Percentiles rank a stretch among this genome's conserved stretches.
Conservation (phyloP, 805 yeast species). For the Clavispora vitiphila region DNA sequence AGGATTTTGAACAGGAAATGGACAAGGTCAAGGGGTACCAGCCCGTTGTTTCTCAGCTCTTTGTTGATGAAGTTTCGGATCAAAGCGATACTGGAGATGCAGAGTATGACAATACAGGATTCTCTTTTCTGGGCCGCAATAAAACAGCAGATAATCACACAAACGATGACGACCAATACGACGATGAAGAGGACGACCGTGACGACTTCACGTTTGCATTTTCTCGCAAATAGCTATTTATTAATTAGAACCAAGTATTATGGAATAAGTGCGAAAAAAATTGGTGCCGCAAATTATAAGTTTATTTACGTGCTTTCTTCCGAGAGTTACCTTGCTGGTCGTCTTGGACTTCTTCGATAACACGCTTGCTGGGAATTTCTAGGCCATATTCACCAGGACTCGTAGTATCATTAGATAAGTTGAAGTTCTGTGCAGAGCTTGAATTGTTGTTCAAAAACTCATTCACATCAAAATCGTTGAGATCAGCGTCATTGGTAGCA, state of each 20-base stretch:
- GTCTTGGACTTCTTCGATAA: slow-evolving; percentile 11
- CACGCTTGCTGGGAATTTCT: slow-evolving; percentile 1
- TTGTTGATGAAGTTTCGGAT: slow-evolving; percentile 8
- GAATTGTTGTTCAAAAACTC: slow-evolving; percentile 20
- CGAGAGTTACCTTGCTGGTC: neutral
- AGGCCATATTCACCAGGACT: neutral
- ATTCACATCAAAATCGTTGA: slow-evolving; percentile 30
- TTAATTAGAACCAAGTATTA: neutral
- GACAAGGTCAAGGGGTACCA: slow-evolving; percentile 13
- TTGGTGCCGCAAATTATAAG: neutral
- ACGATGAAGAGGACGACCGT: slow-evolving; percentile 6
- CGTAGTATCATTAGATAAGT: neutral
- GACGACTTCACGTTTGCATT: slow-evolving; percentile 11
- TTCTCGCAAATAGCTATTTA: slow-evolving; percentile 5
- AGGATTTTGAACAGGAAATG: slow-evolving; percentile 13
- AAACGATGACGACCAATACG: neutral
- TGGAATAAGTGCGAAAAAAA: neutral
- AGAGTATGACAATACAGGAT: slow-evolving; percentile 1
- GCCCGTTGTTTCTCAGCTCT: slow-evolving; percentile 11
- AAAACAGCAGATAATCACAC: neutral
- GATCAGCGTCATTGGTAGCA: slow-evolving; percentile 5
- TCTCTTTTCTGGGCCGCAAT: neutral
- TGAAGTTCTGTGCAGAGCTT: neutral
- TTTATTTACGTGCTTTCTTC: neutral
- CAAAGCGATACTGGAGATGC: slow-evolving; percentile 1